Evolutionary conservation across 148 eudicot genomes (phyloP).

Genomic region (Rhododendron molle): DNA sequence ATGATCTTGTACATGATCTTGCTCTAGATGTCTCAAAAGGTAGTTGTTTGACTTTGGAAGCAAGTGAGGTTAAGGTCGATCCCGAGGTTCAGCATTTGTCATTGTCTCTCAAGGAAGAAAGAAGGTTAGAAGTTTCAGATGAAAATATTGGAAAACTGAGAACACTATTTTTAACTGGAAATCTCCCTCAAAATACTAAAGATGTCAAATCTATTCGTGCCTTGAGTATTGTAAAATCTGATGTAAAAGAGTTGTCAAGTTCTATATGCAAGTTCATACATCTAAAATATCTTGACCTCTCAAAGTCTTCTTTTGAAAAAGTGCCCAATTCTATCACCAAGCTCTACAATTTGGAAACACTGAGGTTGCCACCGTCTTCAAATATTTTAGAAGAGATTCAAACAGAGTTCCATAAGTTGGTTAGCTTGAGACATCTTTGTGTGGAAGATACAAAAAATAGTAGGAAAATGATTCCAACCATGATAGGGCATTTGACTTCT

Average conservation of each 20-base stretch:
- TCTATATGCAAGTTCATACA: conserved; percentile 7
- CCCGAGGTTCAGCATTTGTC: neutral
- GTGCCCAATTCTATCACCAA: conserved; percentile 10
- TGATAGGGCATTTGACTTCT: neutral
- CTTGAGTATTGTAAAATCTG: neutral
- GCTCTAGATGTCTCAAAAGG: neutral
- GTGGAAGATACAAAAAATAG: neutral
- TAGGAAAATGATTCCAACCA: neutral
- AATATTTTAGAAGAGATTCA: neutral
- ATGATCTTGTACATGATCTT: conserved; percentile 16
- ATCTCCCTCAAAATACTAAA: neutral
- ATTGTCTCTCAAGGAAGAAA: neutral
- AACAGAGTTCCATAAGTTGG: neutral
- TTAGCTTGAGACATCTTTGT: neutral
- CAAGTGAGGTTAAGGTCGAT: too few species aligned
- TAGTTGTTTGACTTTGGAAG: neutral
- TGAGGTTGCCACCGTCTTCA: neutral
- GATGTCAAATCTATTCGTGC: neutral
- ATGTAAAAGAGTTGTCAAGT: neutral
- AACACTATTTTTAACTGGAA: too few species aligned
- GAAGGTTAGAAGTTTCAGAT: accelerated
- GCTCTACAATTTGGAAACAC: conserved; percentile 13
- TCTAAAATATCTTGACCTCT: conserved; percentile 15
- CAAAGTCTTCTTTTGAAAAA: neutral
- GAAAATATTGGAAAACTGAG: neutral